Evolutionary conservation across 1,284 basidiomycete species (phyloP).

Genomic region (Spongispora temasekensis): DNA sequence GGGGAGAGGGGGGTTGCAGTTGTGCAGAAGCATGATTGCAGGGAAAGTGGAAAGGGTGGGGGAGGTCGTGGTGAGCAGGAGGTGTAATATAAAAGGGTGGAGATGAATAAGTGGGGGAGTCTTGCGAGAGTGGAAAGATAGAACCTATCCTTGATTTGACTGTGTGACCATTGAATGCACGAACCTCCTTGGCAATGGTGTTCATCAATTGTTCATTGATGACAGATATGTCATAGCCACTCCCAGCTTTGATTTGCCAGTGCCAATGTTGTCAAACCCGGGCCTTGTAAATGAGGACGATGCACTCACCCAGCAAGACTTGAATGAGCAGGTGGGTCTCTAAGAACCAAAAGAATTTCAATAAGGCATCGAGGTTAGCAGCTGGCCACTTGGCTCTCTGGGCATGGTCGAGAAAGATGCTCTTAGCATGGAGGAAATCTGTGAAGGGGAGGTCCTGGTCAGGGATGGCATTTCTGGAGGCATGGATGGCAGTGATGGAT

Average conservation of each 20-base stretch:
- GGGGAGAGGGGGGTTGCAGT: no score
- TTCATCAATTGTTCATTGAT: background rate
- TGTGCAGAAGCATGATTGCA: no score
- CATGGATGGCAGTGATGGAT: background rate
- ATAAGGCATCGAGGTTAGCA: background rate
- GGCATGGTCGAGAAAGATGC: background rate
- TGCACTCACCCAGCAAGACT: background rate
- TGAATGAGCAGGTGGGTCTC: background rate
- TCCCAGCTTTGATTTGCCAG: background rate
- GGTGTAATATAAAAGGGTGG: no score
- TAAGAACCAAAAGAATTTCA: background rate
- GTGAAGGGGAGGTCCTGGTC: background rate
- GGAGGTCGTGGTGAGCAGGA: no score
- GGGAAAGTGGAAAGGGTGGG: no score
- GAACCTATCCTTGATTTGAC: no score
- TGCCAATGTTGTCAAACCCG: background rate
- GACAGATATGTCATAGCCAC: background rate
- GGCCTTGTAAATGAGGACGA: background rate
- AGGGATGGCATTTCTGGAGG: background rate
- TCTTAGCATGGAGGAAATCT: background rate
- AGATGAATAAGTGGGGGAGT: no score
- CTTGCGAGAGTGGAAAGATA: no score
- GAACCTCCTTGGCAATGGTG: background rate
- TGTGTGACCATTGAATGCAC: background rate
- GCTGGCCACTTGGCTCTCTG: background rate